Conservation (phyloP, 2,329 filamentous ascomycete genomes). For the Monosporascus sp. region DNA sequence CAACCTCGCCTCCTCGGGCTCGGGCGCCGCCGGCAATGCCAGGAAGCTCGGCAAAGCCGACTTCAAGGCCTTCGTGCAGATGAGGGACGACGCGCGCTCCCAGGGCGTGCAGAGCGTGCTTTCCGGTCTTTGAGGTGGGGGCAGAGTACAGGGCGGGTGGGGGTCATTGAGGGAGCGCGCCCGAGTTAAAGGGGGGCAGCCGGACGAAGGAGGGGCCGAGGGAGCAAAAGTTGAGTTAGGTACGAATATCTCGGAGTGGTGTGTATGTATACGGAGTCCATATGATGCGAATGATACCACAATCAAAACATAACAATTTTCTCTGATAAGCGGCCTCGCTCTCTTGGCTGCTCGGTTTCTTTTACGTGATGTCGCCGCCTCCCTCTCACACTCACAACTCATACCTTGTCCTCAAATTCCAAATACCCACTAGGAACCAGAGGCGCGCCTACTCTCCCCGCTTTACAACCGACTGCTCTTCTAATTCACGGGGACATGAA, state of each 20-base stretch:
- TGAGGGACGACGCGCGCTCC: conserved; percentile 76
- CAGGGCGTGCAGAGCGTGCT: conserved; percentile 80
- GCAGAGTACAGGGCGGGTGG: no score
- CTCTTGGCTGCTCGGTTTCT: no score
- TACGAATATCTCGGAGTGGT: neutral
- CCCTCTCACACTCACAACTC: no score
- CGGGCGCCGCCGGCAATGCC: conserved; percentile 25
- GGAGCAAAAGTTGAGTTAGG: neutral
- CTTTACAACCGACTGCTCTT: no score
- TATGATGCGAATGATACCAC: neutral
- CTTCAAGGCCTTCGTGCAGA: conserved; percentile 78
- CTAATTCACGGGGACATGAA: no score
- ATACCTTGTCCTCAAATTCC: no score
- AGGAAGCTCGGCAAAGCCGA: conserved; percentile 61
- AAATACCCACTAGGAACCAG: no score
- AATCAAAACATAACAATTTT: neutral
- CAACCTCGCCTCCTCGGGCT: conserved; percentile 43
- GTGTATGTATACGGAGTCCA: neutral
- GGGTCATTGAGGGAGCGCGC: no score
- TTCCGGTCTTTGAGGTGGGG: conserved; percentile 46
- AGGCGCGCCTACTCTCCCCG: no score
- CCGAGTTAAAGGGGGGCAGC: no score
- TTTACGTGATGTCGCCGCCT: no score
- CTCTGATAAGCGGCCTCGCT: no score
- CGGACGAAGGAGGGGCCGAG: neutral